Conservation (phyloP, 2,329 filamentous ascomycete species). For the Hymenoscyphus fructigenus region DNA sequence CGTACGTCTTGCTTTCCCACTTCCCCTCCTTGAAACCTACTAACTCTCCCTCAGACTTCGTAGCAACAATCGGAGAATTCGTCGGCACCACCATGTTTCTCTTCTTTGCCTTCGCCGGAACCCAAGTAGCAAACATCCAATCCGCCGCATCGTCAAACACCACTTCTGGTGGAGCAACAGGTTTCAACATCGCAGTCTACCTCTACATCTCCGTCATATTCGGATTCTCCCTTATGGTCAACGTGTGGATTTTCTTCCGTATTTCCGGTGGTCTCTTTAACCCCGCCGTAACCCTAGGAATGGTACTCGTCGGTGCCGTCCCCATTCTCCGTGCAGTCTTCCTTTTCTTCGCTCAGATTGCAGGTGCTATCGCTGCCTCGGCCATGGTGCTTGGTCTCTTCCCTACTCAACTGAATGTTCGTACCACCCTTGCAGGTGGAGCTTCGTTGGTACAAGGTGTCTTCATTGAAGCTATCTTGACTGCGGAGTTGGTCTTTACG, state of each 20-base stretch:
- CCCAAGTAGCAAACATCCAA: conserved; percentile 33
- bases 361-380: conserved; percentile 40
- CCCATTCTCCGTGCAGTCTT: conserved; percentile 34
- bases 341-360: conserved; percentile 38
- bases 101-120: conserved; percentile 37
- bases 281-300: conserved; percentile 44
- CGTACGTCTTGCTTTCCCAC: conserved; percentile 22
- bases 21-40: conserved; percentile 16
- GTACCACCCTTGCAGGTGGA: conserved; percentile 43
- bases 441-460: conserved; percentile 46
- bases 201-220: conserved; percentile 38
- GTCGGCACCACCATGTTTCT: conserved; percentile 40
- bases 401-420: conserved; percentile 37
- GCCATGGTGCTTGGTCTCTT: conserved; percentile 42
- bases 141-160: conserved; percentile 37
- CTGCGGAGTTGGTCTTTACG: conserved; percentile 48
- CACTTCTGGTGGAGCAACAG: conserved; percentile 44
- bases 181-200: conserved; percentile 44
- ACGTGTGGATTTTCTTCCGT: conserved; percentile 55
- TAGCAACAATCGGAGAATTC: conserved; percentile 33
- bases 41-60: conserved; percentile 25
- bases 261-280: conserved; percentile 54
- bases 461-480: conserved; percentile 50
- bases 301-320: conserved; percentile 39
- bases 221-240: conserved; percentile 45